Evolutionary conservation across 73 alveolate species (phyloP), one percentile per base, ranked within the genome.

Genomic region (Symbiodinium natans): DNA sequence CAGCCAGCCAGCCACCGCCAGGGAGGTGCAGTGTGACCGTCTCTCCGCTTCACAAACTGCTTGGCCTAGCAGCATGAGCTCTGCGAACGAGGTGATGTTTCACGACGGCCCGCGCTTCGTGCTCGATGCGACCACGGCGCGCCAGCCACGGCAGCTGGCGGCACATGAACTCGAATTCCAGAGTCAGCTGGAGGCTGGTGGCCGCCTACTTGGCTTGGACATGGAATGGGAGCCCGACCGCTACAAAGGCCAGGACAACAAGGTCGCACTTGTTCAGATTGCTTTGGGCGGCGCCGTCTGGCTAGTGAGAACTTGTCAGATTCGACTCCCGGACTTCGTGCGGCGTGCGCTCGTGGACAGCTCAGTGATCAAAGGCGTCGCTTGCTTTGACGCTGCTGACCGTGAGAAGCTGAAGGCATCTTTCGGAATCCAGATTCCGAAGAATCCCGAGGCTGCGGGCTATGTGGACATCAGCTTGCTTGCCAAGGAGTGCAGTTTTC

Each of bases 261-360:
- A 63, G 1, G 77, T 63, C 1, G 77, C 77, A 11, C 39, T 63
- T 31, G 25, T 63, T 63, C 77, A 63, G 77, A 31, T 63, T 63
- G 77, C 77, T 23, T 27, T 63, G 36, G 77, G 77, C 39, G 77
- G 77, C 77, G 17, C 77, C 1, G 77, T 63, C 77, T 63, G 77
- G 77, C 77, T 63, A 21, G 77, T 63, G 77, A 31, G 77, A 63
- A 63, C 77, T 63, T 63, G 77, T 63, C 36, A 63, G 77, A 63
- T 63, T 1, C 36, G 25, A 21, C 77, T 63, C 77, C 77, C 77
- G 36, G 36, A 63, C 77, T 63, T 63, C 25, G 77, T 63, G 36
- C 77, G 77, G 36, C 77, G 25, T 11, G 36, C 25, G 77, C 77
- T 63, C 34, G 0, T 25, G 77, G 77, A 63, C 77, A 63, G 77